These are phyloP conservation scores for Mallotus nudiflorus DNA, from an alignment of 345 rosid species.

Conservation along the genomic window DNA sequence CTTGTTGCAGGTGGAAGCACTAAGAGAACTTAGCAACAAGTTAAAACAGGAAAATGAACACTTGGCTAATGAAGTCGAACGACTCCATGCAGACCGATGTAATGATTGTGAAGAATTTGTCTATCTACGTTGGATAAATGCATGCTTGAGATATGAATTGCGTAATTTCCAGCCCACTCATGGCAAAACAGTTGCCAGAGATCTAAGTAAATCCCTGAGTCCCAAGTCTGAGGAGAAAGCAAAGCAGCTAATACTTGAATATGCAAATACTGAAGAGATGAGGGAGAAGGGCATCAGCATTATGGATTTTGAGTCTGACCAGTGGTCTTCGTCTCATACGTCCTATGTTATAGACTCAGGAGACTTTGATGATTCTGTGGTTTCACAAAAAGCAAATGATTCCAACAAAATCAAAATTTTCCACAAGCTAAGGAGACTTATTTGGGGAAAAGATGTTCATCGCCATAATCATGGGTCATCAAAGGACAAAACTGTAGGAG, in stretches of 20 bases:
- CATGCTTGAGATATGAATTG: conserved; percentile 83
- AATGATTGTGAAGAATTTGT: conserved; percentile 72
- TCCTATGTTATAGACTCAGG: conserved; percentile 55
- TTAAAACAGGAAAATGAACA: conserved; percentile 58
- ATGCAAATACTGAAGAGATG: conserved; percentile 54
- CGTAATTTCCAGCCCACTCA: conserved; percentile 60
- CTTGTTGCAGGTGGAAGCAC: conserved; percentile 51
- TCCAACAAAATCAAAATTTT: conserved; percentile 54
- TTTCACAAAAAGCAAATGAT: conserved; percentile 33
- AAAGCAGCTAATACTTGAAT: conserved; percentile 76
- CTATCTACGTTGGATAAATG: conserved; percentile 89
- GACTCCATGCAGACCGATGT: conserved; percentile 67
- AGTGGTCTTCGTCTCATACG: conserved; percentile 59
- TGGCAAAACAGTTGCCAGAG: conserved; percentile 80
- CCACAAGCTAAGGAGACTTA: conserved; percentile 57
- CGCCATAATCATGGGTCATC: conserved; percentile 34
- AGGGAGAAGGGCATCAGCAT: conserved; percentile 37
- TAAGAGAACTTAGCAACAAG: conserved; percentile 42
- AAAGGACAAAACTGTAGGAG: conserved; percentile 26
- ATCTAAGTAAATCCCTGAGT: conserved; percentile 75
- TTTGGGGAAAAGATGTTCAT: conserved; percentile 61
- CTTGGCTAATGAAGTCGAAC: conserved; percentile 56
- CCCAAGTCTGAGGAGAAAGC: conserved; percentile 79
- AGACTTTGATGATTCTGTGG: conserved; percentile 50
- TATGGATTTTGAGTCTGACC: conserved; percentile 52